Base-by-base conservation (phyloP, 2,329 filamentous ascomycete genomes). In the Penicillium sp. region DNA sequence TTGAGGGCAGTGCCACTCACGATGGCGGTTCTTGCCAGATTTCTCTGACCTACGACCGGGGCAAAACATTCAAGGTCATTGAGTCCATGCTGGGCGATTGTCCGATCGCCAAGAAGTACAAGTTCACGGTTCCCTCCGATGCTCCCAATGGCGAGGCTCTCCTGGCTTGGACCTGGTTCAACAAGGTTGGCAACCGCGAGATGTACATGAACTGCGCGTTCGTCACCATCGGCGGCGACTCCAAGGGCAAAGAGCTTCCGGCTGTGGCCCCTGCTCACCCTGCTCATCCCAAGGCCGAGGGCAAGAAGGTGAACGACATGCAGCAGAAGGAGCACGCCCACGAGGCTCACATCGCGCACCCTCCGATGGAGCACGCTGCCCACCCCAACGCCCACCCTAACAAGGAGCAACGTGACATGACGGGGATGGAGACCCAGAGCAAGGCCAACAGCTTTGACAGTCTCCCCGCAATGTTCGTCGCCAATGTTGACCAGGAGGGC, bases 191-290 rank as follows among this genome's bases (percentile, higher is more conserved):
- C 24, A 90, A 90, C 72, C 80, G 88, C 42, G 88, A 92, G 68
- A 88, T 87, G 81, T 93, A 93, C 78, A 89, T 89, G 85, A 89
- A 89, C 72, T 93, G 88, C 64, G 87, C 88, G 6, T 76, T 80
- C 44, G 79, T 91, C 59, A 81, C 79, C 54, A 83, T 90, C 31
- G 64, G 70, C 2, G 66, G 66, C 24, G 18, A 25, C 20, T 43
- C 53, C 3, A 47, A 31, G 5, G 39, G 47, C 28, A 43, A 42
- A 13, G 13, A 52, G 29, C 33, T 27, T n/a, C 46, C 44, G 5
- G 45, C 52, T 39, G 35, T 35, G 32, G 44, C 27, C 28, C 29
- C 39, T 39, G 29, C 25, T 23, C 20, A 12, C 32, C 2, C 23
- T 40, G 23, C 20, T 24, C 20, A 40, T 10, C 20, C 20, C 37